phyloP scores from a whole-genome alignment of 2,329 filamentous ascomycete genomes.

The Fusarium sp. region DNA sequence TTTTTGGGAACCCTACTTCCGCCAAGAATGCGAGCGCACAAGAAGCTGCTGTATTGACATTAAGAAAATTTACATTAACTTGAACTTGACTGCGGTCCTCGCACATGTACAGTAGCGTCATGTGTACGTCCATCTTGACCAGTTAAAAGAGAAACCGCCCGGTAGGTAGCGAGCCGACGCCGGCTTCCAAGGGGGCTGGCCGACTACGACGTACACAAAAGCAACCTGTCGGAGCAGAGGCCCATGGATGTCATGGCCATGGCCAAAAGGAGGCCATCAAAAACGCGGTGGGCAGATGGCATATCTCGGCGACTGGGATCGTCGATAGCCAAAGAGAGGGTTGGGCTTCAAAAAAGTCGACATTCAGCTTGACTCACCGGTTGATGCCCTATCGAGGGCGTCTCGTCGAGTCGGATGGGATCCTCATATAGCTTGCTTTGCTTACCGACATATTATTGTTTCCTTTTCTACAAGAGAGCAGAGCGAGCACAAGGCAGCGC shows the following conservation, averaged over 20 bases:
- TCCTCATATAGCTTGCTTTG: neutral
- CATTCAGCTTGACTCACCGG: conserved; percentile 20
- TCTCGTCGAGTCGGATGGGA: conserved; percentile 14
- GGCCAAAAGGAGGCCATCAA: conserved; percentile 13
- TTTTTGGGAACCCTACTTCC: conserved; percentile 23
- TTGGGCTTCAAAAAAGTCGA: conserved; percentile 33
- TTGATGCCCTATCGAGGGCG: conserved; percentile 33
- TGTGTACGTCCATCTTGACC: conserved; percentile 33
- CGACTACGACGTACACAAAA: conserved; percentile 18
- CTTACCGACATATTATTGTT: conserved; percentile 15
- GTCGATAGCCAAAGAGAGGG: conserved; percentile 4
- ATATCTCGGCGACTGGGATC: conserved; percentile 24
- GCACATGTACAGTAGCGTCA: conserved; percentile 43
- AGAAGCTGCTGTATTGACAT: neutral
- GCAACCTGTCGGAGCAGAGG: conserved; percentile 13
- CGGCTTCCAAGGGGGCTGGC: conserved; percentile 21
- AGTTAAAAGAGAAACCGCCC: conserved; percentile 29
- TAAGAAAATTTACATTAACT: neutral
- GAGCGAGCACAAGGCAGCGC: conserved; percentile 23
- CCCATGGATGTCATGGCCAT: conserved; percentile 29
- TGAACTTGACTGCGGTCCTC: conserved; percentile 15
- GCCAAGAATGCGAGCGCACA: conserved; percentile 17
- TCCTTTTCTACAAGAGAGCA: neutral
- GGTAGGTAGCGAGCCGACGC: conserved; percentile 31
- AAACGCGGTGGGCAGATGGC: conserved; percentile 26